Percentiles rank a stretch among this genome's conserved stretches.
These are phyloP conservation scores for Guyanaporus albipodus DNA, from an alignment of 768 basidiomycete genomes.

Conservation along the genomic window DNA sequence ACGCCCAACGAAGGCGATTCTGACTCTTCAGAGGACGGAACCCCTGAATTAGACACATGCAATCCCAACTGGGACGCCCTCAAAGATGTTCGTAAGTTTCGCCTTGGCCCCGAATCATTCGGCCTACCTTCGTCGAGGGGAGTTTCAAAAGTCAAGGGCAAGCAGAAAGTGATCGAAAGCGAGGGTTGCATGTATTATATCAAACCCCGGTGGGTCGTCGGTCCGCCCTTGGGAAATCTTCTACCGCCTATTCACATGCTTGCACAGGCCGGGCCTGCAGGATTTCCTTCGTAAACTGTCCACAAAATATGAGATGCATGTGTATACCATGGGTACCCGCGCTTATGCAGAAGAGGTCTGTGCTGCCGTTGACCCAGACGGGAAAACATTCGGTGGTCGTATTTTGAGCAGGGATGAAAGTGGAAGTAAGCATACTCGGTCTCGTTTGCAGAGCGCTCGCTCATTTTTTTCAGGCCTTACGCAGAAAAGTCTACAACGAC, in stretches of 20 bases:
- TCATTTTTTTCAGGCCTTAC: conserved; percentile 60
- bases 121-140: conserved; percentile 43
- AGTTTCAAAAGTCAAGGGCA: conserved; percentile 46
- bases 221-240: neutral
- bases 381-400: conserved; percentile 79
- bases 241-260: neutral
- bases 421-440: conserved; percentile 64
- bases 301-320: conserved; percentile 94
- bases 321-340: conserved; percentile 99
- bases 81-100: conserved; percentile 87
- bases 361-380: conserved; percentile 87
- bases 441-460: neutral
- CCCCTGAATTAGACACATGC: conserved; percentile 51
- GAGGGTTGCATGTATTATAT: conserved; percentile 96
- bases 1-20: conserved; percentile 28
- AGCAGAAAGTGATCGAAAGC: conserved; percentile 60
- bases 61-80: conserved; percentile 94
- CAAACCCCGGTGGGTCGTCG: conserved; percentile 77
- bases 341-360: conserved; percentile 96
- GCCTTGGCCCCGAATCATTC: conserved; percentile 73
- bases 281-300: conserved; percentile 72
- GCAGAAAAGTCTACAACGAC: conserved; percentile 83
- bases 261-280: conserved; percentile 70
- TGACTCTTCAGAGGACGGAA: conserved; percentile 38
- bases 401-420: conserved; percentile 94